These are phyloP conservation scores for Zostera marina DNA, from an alignment of 116 monocot species.

Conservation along the genomic window DNA sequence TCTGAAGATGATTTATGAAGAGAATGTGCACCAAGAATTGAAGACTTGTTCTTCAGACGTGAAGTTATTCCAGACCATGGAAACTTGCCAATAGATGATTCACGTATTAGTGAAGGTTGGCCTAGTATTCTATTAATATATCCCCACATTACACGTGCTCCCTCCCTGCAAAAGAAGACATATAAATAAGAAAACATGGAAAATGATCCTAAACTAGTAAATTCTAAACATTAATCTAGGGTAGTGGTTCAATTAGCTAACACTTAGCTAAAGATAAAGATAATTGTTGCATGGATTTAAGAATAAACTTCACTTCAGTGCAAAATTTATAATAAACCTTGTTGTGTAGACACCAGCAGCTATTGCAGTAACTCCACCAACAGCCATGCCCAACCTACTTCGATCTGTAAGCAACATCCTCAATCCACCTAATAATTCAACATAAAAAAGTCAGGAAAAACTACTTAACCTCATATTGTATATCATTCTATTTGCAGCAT, in stretches of 20 bases:
- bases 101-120: conserved; percentile 85
- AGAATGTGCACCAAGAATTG: conserved; percentile 11
- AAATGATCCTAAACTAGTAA: too few species aligned
- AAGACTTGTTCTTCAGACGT: conserved; percentile 17
- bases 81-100: conserved; percentile 84
- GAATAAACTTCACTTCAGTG: neutral
- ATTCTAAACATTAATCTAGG: too few species aligned
- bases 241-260: too few species aligned
- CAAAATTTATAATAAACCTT: conserved; percentile 25
- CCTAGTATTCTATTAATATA: conserved; percentile 83
- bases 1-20: conserved; percentile 7
- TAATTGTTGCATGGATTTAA: neutral
- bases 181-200: too few species aligned
- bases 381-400: conserved; percentile 64
- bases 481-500: neutral
- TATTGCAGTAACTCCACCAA: conserved; percentile 86
- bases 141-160: conserved; percentile 86
- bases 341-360: conserved; percentile 95
- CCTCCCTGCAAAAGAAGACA: conserved; percentile 55
- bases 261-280: too few species aligned
- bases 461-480: neutral
- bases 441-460: neutral
- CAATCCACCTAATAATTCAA: conserved; percentile 45
- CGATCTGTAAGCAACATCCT: conserved; percentile 61
- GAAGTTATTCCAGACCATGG: conserved; percentile 55